A percentile compares a stretch with the other conserved stretches of the same genome.
These are phyloP conservation scores for Hypoxylon trugodes DNA, from an alignment of 495 filamentous ascomycete species.

Conservation along the genomic window DNA sequence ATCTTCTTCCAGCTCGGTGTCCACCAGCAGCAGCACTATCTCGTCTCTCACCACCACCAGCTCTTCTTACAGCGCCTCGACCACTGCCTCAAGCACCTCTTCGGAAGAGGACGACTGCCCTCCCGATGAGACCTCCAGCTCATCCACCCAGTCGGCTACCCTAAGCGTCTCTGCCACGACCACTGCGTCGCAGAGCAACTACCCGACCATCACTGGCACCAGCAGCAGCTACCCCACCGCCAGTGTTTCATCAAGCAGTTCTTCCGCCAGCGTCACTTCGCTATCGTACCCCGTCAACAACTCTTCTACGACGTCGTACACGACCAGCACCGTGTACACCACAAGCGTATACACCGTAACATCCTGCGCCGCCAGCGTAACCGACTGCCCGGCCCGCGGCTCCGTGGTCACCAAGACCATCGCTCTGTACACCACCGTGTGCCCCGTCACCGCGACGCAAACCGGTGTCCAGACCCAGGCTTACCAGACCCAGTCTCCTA, in stretches of 20 bases:
- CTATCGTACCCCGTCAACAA: slow-evolving; percentile 36
- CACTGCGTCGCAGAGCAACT: slow-evolving; percentile 26
- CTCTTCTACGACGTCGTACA: slow-evolving; percentile 26
- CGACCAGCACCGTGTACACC: slow-evolving; percentile 56
- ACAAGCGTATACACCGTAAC: slow-evolving; percentile 66
- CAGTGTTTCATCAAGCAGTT: background rate
- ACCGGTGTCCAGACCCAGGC: slow-evolving; percentile 1
- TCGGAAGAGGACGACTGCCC: slow-evolving; percentile 29
- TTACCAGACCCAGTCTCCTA: background rate
- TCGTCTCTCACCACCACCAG: slow-evolving; percentile 21
- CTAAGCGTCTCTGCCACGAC: slow-evolving; percentile 23
- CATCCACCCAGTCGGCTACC: slow-evolving; percentile 23
- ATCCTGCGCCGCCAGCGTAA: slow-evolving; percentile 59
- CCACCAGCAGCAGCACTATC: slow-evolving; percentile 28
- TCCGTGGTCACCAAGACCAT: slow-evolving; percentile 52
- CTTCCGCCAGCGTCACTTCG: slow-evolving; percentile 21
- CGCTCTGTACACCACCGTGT: slow-evolving; percentile 51
- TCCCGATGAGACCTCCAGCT: slow-evolving; percentile 23
- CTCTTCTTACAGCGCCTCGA: slow-evolving; percentile 28
- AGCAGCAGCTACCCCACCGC: slow-evolving; percentile 10
- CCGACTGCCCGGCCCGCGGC: slow-evolving; percentile 56
- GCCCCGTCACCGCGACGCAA: slow-evolving; percentile 49
- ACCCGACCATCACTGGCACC: slow-evolving; percentile 8
- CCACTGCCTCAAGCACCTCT: slow-evolving; percentile 21
- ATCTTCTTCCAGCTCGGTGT: slow-evolving; percentile 21